A percentile compares a stretch with the other conserved stretches of the same genome.
Conservation (phyloP, 1,139 yeast genomes). For the Debaryomycetaceae sp. region DNA sequence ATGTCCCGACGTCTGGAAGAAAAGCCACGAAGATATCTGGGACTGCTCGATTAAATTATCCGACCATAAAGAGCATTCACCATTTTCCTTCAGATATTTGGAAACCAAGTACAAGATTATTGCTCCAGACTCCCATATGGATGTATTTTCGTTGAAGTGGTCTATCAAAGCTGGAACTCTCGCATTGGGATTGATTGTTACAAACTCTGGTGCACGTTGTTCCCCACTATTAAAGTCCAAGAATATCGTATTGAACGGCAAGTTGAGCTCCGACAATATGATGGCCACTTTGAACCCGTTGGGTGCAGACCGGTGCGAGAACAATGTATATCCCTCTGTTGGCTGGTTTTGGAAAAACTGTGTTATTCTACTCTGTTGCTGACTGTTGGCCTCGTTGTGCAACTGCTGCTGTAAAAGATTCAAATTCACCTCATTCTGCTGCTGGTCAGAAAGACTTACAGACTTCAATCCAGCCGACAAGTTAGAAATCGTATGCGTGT, state of each 20-base stretch:
- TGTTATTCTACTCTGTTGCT: slow-evolving; percentile 57
- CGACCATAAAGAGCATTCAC: slow-evolving; percentile 78
- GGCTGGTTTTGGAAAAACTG: slow-evolving; percentile 79
- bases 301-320: slow-evolving; percentile 91
- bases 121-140: slow-evolving; percentile 95
- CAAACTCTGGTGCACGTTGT: slow-evolving; percentile 91
- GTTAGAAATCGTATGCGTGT: slow-evolving; percentile 35
- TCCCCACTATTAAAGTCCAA: slow-evolving; percentile 88
- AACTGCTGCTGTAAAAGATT: slow-evolving; percentile 38
- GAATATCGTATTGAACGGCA: slow-evolving; percentile 77
- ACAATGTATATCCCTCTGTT: slow-evolving; percentile 77
- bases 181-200: slow-evolving; percentile 89
- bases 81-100: slow-evolving; percentile 64
- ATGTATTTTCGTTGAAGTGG: slow-evolving; percentile 72
- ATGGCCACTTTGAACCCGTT: slow-evolving; percentile 96
- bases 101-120: slow-evolving; percentile 75
- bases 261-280: slow-evolving; percentile 76
- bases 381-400: slow-evolving; percentile 34
- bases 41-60: slow-evolving; percentile 77
- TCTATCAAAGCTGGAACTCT: slow-evolving; percentile 93
- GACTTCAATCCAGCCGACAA: slow-evolving; percentile 51
- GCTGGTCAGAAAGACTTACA: slow-evolving; percentile 40
- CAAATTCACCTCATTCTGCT: slow-evolving; percentile 40
- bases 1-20: slow-evolving; percentile 93
- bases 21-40: slow-evolving; percentile 86